phyloP scores from a whole-genome alignment of 345 rosid species.

The Aquilaria yunnanensis region DNA sequence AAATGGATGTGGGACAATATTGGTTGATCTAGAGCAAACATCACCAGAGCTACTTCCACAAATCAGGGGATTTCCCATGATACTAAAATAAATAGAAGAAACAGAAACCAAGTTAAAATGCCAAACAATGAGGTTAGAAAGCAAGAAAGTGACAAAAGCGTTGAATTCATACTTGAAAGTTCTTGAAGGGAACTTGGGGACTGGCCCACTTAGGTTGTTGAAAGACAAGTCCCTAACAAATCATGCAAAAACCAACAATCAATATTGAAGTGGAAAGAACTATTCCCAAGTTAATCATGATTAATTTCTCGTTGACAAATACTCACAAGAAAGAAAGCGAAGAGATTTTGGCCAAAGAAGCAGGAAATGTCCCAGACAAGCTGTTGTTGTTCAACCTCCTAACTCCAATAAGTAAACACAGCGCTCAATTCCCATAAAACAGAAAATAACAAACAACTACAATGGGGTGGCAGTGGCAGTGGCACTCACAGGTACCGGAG shows the following conservation, averaged over 20 bases:
- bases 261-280: not conserved
- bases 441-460: not conserved
- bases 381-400: slow-evolving; percentile 97
- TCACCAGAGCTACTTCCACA: slow-evolving; percentile 51
- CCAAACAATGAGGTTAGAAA: not conserved
- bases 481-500: slow-evolving; percentile 74
- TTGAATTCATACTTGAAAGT: slow-evolving; percentile 60
- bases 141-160: slow-evolving; percentile 5
- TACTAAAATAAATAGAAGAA: slow-evolving; percentile 40
- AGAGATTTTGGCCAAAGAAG: slow-evolving; percentile 60
- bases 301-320: not conserved
- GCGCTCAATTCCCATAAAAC: slow-evolving; percentile 8
- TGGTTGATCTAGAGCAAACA: slow-evolving; percentile 61
- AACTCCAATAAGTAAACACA: slow-evolving; percentile 34
- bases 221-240: slow-evolving; percentile 79
- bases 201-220: slow-evolving; percentile 88
- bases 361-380: slow-evolving; percentile 78
- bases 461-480: not conserved
- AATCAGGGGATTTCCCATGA: slow-evolving; percentile 76
- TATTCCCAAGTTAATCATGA: too few relatives aligned
- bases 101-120: not conserved
- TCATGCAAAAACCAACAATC: not conserved
- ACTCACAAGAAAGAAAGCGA: slow-evolving; percentile 88
- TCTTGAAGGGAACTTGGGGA: slow-evolving; percentile 68
- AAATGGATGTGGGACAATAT: slow-evolving; percentile 40